A percentile compares a stretch with the other conserved stretches of the same genome.
Evolutionary conservation across 805 yeast species (phyloP).

Genomic region (Suhomyces canberraensis): DNA sequence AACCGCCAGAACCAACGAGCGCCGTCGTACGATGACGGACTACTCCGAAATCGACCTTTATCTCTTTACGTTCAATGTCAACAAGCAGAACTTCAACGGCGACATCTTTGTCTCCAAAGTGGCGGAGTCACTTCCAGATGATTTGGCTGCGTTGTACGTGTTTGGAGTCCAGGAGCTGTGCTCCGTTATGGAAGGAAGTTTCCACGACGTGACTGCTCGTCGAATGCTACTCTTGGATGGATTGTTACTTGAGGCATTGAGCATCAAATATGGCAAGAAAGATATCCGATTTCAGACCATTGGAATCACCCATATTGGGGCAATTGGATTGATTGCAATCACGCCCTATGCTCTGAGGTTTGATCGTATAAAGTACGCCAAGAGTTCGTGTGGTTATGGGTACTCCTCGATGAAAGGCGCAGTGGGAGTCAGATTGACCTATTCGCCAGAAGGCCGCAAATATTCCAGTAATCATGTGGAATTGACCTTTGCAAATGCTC

Average conservation of each 20-base stretch:
- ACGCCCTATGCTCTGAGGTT: slow-evolving; percentile 40
- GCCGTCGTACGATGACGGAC: not conserved
- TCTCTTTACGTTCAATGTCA: slow-evolving; percentile 56
- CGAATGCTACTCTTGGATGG: slow-evolving; percentile 36
- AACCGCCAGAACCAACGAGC: too few species aligned
- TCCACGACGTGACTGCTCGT: slow-evolving; percentile 32
- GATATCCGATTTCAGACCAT: slow-evolving; percentile 39
- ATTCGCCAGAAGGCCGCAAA: slow-evolving; percentile 18
- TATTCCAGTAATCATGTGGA: slow-evolving; percentile 21
- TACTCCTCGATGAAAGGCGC: slow-evolving; percentile 75
- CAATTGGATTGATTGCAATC: slow-evolving; percentile 53
- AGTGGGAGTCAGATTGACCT: slow-evolving; percentile 53
- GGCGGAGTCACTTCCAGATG: slow-evolving; percentile 23
- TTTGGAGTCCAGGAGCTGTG: slow-evolving; percentile 70
- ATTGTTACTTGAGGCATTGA: slow-evolving; percentile 32
- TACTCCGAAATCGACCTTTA: slow-evolving; percentile 19
- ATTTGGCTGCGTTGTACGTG: slow-evolving; percentile 46
- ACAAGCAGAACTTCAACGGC: slow-evolving; percentile 40
- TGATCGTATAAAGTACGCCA: slow-evolving; percentile 22
- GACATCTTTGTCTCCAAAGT: slow-evolving; percentile 29
- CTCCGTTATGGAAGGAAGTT: slow-evolving; percentile 52
- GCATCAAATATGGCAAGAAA: slow-evolving; percentile 26
- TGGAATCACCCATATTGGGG: slow-evolving; percentile 49
- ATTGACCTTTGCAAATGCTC: slow-evolving; percentile 66
- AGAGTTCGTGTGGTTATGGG: slow-evolving; percentile 53